phyloP scores from a whole-genome alignment of 1,284 basidiomycete genomes.

The Moniliophthora roreri region DNA sequence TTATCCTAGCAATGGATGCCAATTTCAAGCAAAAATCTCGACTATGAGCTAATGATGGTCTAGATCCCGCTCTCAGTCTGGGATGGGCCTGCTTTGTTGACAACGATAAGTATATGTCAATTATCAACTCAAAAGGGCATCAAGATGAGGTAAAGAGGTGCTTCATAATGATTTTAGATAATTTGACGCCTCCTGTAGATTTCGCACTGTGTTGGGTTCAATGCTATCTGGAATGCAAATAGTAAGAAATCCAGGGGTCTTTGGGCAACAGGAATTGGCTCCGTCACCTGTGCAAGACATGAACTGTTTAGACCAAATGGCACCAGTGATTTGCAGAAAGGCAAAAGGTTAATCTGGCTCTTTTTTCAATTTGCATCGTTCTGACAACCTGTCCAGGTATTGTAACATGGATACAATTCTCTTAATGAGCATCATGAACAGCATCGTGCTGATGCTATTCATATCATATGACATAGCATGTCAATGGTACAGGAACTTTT shows the following conservation, averaged over 20 bases:
- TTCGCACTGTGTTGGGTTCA: slow-evolving; percentile 15
- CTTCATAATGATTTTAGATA: too few relatives aligned
- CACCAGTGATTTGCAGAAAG: slow-evolving; percentile 14
- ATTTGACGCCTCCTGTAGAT: slow-evolving; percentile 2
- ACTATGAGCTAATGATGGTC: slow-evolving; percentile 4
- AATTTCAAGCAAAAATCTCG: slow-evolving; percentile 12
- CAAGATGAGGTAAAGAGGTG: slow-evolving; percentile 14
- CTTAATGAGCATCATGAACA: slow-evolving; percentile 3
- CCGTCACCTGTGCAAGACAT: slow-evolving; percentile 18
- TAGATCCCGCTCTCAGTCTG: slow-evolving; percentile 13
- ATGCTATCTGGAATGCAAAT: slow-evolving; percentile 17
- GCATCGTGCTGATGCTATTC: neutral
- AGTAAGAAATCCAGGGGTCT: slow-evolving; percentile 16
- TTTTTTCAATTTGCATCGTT: neutral
- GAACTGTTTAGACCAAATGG: slow-evolving; percentile 17
- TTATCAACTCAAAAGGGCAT: slow-evolving; percentile 3
- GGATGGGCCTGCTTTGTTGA: slow-evolving; percentile 15
- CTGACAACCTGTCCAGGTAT: slow-evolving; percentile 12
- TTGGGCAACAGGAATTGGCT: slow-evolving; percentile 14
- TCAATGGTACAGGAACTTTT: slow-evolving; percentile 17
- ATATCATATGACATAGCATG: slow-evolving; percentile 23
- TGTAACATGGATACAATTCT: slow-evolving; percentile 22
- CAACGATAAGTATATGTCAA: slow-evolving; percentile 1
- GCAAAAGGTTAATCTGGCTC: neutral
- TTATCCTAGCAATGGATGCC: slow-evolving; percentile 13